Percentiles rank a stretch among this genome's conserved stretches.
phyloP scores from a whole-genome alignment of 768 basidiomycete species.

The Coprinopsis sp. region DNA sequence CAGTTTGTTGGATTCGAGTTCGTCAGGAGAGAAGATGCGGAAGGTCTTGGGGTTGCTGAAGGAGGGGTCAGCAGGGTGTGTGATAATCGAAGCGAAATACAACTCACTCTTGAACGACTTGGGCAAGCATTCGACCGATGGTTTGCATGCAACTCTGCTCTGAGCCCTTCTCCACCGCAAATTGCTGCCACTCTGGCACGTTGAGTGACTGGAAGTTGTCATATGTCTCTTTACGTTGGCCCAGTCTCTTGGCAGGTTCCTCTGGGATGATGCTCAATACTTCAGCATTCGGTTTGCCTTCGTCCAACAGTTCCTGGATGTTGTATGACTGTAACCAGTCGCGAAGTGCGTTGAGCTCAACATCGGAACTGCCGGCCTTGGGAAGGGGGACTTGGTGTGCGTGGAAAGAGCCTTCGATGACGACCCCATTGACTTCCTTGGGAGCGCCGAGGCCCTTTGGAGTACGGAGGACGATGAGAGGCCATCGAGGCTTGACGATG shows the following conservation, averaged over 20 bases:
- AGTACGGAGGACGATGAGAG: slow-evolving; percentile 78
- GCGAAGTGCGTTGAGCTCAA: slow-evolving; percentile 60
- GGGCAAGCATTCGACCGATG: slow-evolving; percentile 51
- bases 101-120: slow-evolving; percentile 51
- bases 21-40: slow-evolving; percentile 90
- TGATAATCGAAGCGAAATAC: background rate
- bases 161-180: slow-evolving; percentile 46
- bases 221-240: slow-evolving; percentile 66
- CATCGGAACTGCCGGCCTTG: slow-evolving; percentile 54
- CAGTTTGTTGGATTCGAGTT: slow-evolving; percentile 83
- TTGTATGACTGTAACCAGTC: slow-evolving; percentile 73
- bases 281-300: slow-evolving; percentile 48
- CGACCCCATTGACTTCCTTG: slow-evolving; percentile 58
- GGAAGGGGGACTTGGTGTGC: slow-evolving; percentile 90
- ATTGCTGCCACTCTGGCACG: slow-evolving; percentile 61
- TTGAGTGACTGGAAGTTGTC: slow-evolving; percentile 54
- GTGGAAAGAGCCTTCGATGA: slow-evolving; percentile 76
- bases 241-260: slow-evolving; percentile 55
- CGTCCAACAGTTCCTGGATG: slow-evolving; percentile 61
- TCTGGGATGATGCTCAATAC: slow-evolving; percentile 59
- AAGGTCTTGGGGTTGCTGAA: slow-evolving; percentile 68
- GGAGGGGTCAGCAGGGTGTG: background rate
- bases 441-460: slow-evolving; percentile 82
- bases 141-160: slow-evolving; percentile 78
- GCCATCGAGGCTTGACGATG: slow-evolving; percentile 88